These are phyloP conservation scores for Pythium phragmiticola DNA, from an alignment of 352 stramenopile species.

Conservation along the genomic window DNA sequence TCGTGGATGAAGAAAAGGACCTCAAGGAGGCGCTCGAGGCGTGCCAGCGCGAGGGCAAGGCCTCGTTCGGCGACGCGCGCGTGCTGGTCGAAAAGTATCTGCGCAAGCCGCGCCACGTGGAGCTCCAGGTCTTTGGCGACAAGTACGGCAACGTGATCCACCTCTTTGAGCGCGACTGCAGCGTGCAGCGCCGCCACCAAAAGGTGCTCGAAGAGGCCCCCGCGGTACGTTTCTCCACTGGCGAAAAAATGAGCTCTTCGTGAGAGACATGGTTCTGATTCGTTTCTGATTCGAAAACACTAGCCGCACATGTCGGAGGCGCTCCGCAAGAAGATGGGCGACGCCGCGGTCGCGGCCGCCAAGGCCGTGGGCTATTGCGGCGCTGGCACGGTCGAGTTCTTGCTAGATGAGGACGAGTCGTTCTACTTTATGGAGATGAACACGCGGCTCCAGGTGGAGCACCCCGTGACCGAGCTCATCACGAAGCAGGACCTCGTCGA, in stretches of 20 bases:
- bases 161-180: slow-evolving; percentile 97
- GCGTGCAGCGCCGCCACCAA: slow-evolving; percentile 97
- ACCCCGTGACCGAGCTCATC: slow-evolving; percentile 93
- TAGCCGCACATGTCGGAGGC: slow-evolving; percentile 80
- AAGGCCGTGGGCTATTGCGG: slow-evolving; percentile 93
- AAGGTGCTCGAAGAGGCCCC: slow-evolving; percentile 97
- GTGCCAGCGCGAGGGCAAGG: slow-evolving; percentile 79
- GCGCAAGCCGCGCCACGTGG: slow-evolving; percentile 94
- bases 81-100: slow-evolving; percentile 98
- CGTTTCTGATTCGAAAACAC: background rate
- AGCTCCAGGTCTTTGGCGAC: slow-evolving; percentile 97
- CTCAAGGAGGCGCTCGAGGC: slow-evolving; percentile 85
- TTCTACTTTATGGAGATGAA: slow-evolving; percentile 99
- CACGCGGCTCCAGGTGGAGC: slow-evolving; percentile 96
- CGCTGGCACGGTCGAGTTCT: slow-evolving; percentile 98
- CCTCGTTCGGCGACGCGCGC: slow-evolving; percentile 93
- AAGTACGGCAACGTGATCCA: slow-evolving; percentile 93
- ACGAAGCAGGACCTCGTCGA: slow-evolving; percentile 96
- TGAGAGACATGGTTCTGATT: background rate
- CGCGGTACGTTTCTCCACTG: slow-evolving; percentile 69
- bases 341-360: slow-evolving; percentile 93
- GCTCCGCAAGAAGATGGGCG: slow-evolving; percentile 74
- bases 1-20: slow-evolving; percentile 80
- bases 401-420: slow-evolving; percentile 91
- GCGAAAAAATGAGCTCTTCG: slow-evolving; percentile 47